Evolutionary conservation across 352 stramenopile genomes (phyloP), one percentile per base, ranked within the genome.

Genomic region (Globisporangium takayamanum): DNA sequence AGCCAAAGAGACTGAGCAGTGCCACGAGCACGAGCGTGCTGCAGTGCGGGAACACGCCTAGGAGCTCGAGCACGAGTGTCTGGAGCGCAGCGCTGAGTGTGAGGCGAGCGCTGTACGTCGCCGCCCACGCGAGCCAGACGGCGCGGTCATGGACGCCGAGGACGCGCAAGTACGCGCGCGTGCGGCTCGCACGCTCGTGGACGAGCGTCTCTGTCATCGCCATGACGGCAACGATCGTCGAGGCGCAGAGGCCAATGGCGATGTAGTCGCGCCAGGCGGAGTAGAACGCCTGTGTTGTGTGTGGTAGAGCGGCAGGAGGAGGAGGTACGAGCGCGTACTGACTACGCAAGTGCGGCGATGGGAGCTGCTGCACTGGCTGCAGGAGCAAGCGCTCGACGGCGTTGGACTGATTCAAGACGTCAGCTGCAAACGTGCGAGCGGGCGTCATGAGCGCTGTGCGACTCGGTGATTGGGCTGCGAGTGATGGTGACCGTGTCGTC

Each of bases 71-170:
- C 8, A 54, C 69, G 10, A 72, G 8, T 0, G 66, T 52, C 55
- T 80, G 68, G 3, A 84, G 53, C n/a, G 69, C 26, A 16, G 57
- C 59, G 16, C 59, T 67, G n/a, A 80, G 33, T 28, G 69, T 54
- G 41, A 84, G 41, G 3, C 78, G 61, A 5, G 70, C 25, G 15
- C 68, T 66, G 55, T 81, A 78, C 37, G 68, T 77, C 46, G 68
- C 33, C 45, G 70, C 80, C 74, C 74, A 84, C 2, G 72, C 78
- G 10, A 69, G 56, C 33, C 73, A 58, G 48, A 78, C 68, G 39
- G 57, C 63, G 25, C 66, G 66, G 30, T 77, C 66, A 26, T 62
- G 66, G 2, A 82, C 60, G 1, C 72, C 69, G 8, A 77, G 56
- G 1, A 75, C 68, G n/a, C 64, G 71, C 42, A 80, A 61, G 22